These are phyloP conservation scores for Reticulascus tulasneorum DNA, from an alignment of 2,329 filamentous ascomycete species.

Conservation along the genomic window DNA sequence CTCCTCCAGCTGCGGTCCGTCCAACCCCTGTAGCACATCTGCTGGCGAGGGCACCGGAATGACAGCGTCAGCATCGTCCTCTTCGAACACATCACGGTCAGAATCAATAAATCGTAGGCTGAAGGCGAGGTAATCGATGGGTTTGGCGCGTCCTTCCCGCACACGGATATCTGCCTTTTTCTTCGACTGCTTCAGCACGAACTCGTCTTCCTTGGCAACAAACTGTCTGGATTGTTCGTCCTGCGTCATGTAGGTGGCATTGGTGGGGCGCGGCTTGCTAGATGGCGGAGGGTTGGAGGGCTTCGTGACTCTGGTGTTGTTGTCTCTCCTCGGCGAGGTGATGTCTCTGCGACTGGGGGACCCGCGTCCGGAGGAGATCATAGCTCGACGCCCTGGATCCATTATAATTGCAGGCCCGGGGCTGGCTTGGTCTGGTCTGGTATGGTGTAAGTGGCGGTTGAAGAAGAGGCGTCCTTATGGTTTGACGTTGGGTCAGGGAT, in stretches of 20 bases:
- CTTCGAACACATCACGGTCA: conserved; percentile 80
- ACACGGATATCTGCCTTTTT: conserved; percentile 96
- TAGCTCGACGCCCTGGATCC: conserved; percentile 52
- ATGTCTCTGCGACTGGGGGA: conserved; percentile 35
- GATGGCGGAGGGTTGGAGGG: conserved; percentile 28
- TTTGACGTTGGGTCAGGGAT: too few relatives aligned
- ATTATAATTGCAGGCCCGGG: too few relatives aligned
- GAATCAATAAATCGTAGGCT: conserved; percentile 84
- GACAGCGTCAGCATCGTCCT: conserved; percentile 68
- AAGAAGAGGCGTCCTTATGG: too few relatives aligned
- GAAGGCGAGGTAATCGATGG: conserved; percentile 91
- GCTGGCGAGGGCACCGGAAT: conserved; percentile 77
- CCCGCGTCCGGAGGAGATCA: conserved; percentile 43
- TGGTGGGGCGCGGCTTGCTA: conserved; percentile 21
- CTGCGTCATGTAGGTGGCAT: conserved; percentile 55
- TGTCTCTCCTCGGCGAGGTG: conserved; percentile 52
- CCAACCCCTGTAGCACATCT: conserved; percentile 71
- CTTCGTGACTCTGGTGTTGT: conserved; percentile 54
- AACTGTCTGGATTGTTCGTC: conserved; percentile 78
- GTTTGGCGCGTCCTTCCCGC: conserved; percentile 82
- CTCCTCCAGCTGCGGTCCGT: conserved; percentile 63
- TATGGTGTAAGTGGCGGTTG: too few relatives aligned
- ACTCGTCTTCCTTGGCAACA: conserved; percentile 91
- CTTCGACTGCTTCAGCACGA: conserved; percentile 94
- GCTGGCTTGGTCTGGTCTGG: too few relatives aligned